A percentile compares a stretch with the other conserved stretches of the same genome.
These are phyloP conservation scores for Trichothecium sympodiale DNA, from an alignment of 2,329 filamentous ascomycete genomes.

Conservation along the genomic window DNA sequence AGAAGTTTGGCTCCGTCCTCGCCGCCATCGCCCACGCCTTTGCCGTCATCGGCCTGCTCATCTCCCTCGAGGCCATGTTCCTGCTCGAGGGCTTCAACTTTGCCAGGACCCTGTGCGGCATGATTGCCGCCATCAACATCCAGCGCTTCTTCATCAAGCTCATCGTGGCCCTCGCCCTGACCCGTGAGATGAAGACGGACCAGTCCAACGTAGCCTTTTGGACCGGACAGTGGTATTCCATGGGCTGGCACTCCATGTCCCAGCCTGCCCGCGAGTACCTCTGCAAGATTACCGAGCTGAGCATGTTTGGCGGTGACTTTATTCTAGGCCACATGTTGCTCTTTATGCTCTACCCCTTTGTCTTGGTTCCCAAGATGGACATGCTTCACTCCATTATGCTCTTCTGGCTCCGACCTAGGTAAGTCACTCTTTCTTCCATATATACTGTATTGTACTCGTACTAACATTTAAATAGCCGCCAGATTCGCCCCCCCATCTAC, in stretches of 20 bases:
- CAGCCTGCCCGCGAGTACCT: constrained; percentile 95
- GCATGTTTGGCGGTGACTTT: constrained; percentile 93
- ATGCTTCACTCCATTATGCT: constrained; percentile 96
- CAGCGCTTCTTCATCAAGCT: constrained; percentile 95
- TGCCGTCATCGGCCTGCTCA: constrained; percentile 74
- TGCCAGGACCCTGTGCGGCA: constrained; percentile 68
- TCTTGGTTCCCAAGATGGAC: constrained; percentile 81
- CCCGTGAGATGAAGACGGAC: constrained; percentile 92
- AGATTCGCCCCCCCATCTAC: constrained; percentile 98
- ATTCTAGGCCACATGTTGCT: constrained; percentile 81
- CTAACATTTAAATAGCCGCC: constrained; percentile 50
- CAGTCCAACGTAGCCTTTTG: constrained; percentile 97
- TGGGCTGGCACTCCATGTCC: constrained; percentile 94
- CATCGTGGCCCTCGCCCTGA: constrained; percentile 76
- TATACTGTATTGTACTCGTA: too few species aligned
- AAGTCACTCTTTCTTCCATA: constrained; percentile 31
- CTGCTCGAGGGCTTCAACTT: constrained; percentile 86
- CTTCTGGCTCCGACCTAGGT: constrained; percentile 98
- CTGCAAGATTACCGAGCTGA: constrained; percentile 96
- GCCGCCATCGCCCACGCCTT: constrained; percentile 87
- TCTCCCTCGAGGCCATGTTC: constrained; percentile 92
- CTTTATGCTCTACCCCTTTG: constrained; percentile 82
- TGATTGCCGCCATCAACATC: constrained; percentile 83
- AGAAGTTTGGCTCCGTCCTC: constrained; percentile 94
- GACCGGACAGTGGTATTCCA: constrained; percentile 99